Conservation (phyloP, 768 basidiomycete genomes). For the Clavulina sp. region DNA sequence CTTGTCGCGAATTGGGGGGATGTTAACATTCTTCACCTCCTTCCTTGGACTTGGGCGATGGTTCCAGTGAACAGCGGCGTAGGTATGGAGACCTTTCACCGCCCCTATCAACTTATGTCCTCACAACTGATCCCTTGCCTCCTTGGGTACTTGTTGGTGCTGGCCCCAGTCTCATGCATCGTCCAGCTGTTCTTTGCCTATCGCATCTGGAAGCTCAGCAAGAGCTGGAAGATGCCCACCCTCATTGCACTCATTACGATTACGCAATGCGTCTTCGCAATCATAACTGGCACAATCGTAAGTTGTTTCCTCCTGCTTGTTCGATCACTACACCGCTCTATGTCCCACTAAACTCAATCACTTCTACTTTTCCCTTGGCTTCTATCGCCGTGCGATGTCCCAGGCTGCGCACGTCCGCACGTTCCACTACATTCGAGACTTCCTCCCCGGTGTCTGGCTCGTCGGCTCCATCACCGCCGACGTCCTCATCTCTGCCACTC, state of each 20-base stretch:
- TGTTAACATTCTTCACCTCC: conserved; percentile 5
- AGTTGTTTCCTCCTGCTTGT: not conserved
- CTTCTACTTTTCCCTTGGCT: no score
- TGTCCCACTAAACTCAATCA: not conserved
- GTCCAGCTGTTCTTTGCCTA: conserved; percentile 10
- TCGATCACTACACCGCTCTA: no score
- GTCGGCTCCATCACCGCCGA: not conserved
- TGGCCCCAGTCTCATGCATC: conserved; percentile 3
- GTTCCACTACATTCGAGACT: conserved; percentile 2
- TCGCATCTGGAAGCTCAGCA: conserved; percentile 7
- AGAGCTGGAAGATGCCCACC: not conserved
- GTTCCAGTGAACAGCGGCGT: conserved; percentile 8
- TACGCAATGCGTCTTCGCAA: not conserved
- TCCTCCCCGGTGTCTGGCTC: not conserved
- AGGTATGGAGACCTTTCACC: not conserved
- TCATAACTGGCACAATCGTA: not conserved
- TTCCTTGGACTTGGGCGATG: conserved; percentile 8
- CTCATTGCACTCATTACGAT: not conserved
- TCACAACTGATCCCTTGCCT: no score
- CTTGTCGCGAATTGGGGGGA: conserved; percentile 6
- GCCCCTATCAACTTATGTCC: not conserved
- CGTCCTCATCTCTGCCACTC: not conserved
- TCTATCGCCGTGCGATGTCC: no score
- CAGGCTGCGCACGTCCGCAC: not conserved
- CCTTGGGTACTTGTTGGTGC: no score